Evolutionary conservation across 192 early-diverging fungal genomes (phyloP), one percentile per base, ranked within the genome.

Genomic region (Oehlia diaphana): DNA sequence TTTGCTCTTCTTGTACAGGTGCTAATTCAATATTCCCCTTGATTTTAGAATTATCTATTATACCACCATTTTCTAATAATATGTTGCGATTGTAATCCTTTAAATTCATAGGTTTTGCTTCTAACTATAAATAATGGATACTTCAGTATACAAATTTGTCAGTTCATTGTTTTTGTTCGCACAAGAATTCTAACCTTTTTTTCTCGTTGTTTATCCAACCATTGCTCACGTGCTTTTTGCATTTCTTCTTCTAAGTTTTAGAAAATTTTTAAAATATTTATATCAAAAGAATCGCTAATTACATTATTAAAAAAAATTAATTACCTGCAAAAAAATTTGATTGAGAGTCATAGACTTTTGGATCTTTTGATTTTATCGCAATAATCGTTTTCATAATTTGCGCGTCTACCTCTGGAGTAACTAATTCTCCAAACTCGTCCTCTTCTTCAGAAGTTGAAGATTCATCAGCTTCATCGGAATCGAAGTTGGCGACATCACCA

Each of bases 301-400:
- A 42, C 5, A n/a, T 4, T 65, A n/a, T 63, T 81, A 84, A 84
- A 33, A 76, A 74, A 37, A 3, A 37, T 4, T 2, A 37, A 74
- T 33, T 23, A 77, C 76, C 44, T 63, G 76, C 39, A 82, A 97
- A 99, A 85, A 99, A 97, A 63, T 88, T 88, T 9, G 87, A 85
- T 0, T 84, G 86, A 2, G 89, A 82, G 72, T 98, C 91, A 82
- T 99, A 99, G 1, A 99, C 92, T 80, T 90, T 87, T 39, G 92
- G 91, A 74, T 96, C 91, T 63, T 93, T 91, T 19, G 87, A 83
- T 3, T 91, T 89, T 68, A 99, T 93, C 35, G 93, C 85, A 0
- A 90, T 90, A 77, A 98, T 94, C 2, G 97, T 96, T 74, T 93
- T 93, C 90, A 99, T 89, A 74, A 99, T 98, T 83, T 97, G 94